Percentiles rank a stretch among this genome's conserved stretches.
phyloP scores from a whole-genome alignment of 2,329 filamentous ascomycete species.

The Xylariaceae sp. region DNA sequence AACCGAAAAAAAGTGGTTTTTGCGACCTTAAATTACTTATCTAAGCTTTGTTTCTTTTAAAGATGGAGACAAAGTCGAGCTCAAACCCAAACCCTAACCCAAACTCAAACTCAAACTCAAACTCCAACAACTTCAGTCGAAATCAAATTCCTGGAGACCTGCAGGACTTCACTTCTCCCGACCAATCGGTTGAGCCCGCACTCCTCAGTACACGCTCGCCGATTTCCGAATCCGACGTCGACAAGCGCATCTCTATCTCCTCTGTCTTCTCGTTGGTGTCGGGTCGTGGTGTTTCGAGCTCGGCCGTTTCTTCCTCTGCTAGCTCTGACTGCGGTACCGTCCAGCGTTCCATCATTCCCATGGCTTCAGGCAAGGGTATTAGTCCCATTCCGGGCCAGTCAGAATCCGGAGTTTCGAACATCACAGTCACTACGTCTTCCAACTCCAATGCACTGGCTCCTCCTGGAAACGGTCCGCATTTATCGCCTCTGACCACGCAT shows the following conservation, averaged over 20 bases:
- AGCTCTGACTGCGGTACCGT: conserved; percentile 44
- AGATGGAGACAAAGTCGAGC: conserved; percentile 21
- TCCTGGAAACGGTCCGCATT: conserved; percentile 39
- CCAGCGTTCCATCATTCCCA: conserved; percentile 41
- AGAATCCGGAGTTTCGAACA: conserved; percentile 46
- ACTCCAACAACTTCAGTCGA: neutral
- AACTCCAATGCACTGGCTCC: conserved; percentile 39
- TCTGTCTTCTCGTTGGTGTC: conserved; percentile 67
- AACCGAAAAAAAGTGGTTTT: conserved; percentile 6
- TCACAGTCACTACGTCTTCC: conserved; percentile 51
- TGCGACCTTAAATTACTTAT: neutral
- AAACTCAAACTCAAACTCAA: conserved; percentile 15
- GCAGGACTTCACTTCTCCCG: conserved; percentile 26
- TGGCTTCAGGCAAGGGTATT: conserved; percentile 41
- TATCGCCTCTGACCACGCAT: conserved; percentile 39
- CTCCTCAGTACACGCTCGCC: conserved; percentile 42
- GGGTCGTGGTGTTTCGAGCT: conserved; percentile 47
- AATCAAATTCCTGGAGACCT: neutral
- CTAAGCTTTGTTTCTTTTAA: conserved; percentile 6
- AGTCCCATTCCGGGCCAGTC: conserved; percentile 39
- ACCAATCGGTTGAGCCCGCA: conserved; percentile 44
- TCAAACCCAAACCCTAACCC: conserved; percentile 10
- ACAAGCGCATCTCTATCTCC: conserved; percentile 65
- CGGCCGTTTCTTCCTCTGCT: conserved; percentile 47
- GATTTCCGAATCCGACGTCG: conserved; percentile 40